Percentiles rank a stretch among this genome's conserved stretches.
Conservation (phyloP, 2,329 filamentous ascomycete genomes). For the Fusarium nodosum region DNA sequence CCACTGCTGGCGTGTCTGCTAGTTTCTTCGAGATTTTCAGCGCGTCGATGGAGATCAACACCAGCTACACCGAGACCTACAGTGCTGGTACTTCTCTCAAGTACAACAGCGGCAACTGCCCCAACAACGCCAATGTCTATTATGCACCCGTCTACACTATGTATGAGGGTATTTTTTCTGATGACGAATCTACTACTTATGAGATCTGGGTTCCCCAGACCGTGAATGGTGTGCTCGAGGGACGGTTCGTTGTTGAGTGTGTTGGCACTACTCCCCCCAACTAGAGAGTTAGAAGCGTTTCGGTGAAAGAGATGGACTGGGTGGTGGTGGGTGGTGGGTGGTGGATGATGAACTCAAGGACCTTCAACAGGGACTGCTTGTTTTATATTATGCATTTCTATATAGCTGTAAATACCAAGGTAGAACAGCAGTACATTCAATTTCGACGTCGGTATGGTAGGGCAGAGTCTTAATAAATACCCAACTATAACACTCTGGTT, state of each 20-base stretch:
- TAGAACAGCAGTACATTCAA: neutral
- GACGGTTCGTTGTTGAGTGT: neutral
- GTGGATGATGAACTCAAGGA: too few relatives aligned
- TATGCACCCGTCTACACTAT: neutral
- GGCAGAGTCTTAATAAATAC: neutral
- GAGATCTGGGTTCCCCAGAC: neutral
- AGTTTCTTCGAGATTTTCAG: neutral
- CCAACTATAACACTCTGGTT: neutral
- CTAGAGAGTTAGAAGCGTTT: neutral
- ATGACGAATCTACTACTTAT: neutral
- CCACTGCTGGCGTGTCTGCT: neutral
- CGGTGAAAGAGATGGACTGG: neutral
- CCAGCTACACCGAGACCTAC: neutral
- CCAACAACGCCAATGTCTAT: neutral
- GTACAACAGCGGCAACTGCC: neutral
- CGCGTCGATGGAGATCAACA: neutral
- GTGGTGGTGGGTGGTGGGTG: neutral
- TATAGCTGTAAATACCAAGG: too few relatives aligned
- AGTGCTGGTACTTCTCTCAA: neutral
- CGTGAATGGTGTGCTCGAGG: neutral
- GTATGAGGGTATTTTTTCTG: neutral
- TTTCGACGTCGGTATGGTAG: neutral
- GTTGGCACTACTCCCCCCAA: neutral
- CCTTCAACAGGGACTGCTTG: too few relatives aligned
- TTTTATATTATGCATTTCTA: too few relatives aligned